These are phyloP conservation scores for Eragrostis tef DNA, from an alignment of 202 grass and related monocot genomes.

Conservation along the genomic window DNA sequence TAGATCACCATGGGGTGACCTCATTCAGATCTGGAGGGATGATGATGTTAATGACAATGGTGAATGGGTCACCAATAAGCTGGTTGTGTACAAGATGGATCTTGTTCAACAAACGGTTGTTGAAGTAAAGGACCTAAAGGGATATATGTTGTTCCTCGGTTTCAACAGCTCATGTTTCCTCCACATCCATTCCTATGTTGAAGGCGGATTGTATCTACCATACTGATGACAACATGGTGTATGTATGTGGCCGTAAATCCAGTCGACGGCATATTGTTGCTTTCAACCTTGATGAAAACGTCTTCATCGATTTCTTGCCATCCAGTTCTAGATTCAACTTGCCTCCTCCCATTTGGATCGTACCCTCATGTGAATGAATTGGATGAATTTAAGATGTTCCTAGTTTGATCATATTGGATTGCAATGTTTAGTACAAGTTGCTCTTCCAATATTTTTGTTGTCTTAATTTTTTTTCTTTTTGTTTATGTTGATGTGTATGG, in stretches of 20 bases:
- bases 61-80: neutral
- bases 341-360: neutral
- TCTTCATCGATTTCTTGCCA: neutral
- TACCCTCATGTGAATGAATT: neutral
- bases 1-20: neutral
- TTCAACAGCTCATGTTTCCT: neutral
- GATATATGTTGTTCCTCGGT: neutral
- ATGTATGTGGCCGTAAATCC: no score
- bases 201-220: no score
- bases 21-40: neutral
- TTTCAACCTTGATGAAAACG: neutral
- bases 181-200: no score
- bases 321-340: neutral
- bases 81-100: neutral
- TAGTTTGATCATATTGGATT: no score
- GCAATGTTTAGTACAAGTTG: no score
- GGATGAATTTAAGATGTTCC: no score
- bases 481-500: no score
- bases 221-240: no score
- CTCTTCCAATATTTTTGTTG: no score
- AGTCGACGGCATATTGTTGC: no score
- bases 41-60: neutral
- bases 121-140: neutral
- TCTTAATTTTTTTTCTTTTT: no score
- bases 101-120: neutral